Evolutionary conservation across 1,139 yeast species (phyloP).

Genomic region (Magnusiomyces paraingens): DNA sequence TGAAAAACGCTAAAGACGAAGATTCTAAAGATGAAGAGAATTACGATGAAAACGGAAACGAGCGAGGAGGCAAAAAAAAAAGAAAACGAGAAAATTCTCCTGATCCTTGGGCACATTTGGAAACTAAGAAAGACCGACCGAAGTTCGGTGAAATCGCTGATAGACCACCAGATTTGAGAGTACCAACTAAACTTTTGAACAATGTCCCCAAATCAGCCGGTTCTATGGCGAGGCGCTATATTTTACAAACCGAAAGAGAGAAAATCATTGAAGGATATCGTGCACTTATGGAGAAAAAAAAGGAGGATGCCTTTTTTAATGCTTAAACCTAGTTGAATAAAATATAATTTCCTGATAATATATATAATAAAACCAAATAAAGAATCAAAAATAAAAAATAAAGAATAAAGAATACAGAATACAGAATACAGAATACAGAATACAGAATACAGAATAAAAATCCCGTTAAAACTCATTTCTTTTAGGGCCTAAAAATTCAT

Average conservation of each 20-base stretch:
- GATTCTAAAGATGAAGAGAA: conserved; percentile 18
- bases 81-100: conserved; percentile 32
- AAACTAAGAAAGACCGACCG: conserved; percentile 25
- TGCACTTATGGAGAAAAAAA: conserved; percentile 26
- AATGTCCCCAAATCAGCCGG: conserved; percentile 39
- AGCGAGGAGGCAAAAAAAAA: conserved; percentile 19
- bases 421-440: too few species aligned
- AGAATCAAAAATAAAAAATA: too few species aligned
- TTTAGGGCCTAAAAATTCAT: conserved; percentile 57
- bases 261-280: conserved; percentile 33
- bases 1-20: conserved; percentile 15
- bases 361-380: too few species aligned
- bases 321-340: too few species aligned
- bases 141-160: conserved; percentile 39
- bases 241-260: conserved; percentile 35
- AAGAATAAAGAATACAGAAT: too few species aligned
- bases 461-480: too few species aligned
- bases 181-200: conserved; percentile 27
- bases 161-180: conserved; percentile 36
- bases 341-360: too few species aligned
- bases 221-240: conserved; percentile 34
- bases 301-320: conserved; percentile 2
- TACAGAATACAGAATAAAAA: too few species aligned
- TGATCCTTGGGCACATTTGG: conserved; percentile 37
- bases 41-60: conserved; percentile 24